Evolutionary conservation across 768 basidiomycete species (phyloP).

Genomic region (Russula sp.): DNA sequence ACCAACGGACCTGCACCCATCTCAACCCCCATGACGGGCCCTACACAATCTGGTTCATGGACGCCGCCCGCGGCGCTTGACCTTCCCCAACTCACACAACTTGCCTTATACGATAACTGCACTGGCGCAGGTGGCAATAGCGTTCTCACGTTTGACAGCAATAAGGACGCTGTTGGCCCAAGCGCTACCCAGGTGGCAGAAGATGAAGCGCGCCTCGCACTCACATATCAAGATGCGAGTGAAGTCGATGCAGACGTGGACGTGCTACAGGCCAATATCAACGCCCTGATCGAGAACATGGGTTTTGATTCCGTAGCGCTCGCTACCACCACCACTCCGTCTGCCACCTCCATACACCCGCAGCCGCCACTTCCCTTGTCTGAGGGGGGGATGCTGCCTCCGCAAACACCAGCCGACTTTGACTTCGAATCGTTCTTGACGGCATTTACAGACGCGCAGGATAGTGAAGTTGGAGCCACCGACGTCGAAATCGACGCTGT

Average conservation of each 20-base stretch:
- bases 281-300: slow-evolving; percentile 67
- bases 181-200: slow-evolving; percentile 38
- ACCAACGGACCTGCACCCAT: background rate
- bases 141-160: slow-evolving; percentile 35
- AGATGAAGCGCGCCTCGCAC: slow-evolving; percentile 46
- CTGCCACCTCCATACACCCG: slow-evolving; percentile 31
- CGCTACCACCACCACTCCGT: slow-evolving; percentile 11
- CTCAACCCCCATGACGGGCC: slow-evolving; percentile 10
- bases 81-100: slow-evolving; percentile 31
- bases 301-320: slow-evolving; percentile 55
- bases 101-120: slow-evolving; percentile 30
- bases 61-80: slow-evolving; percentile 29
- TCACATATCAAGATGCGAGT: slow-evolving; percentile 55
- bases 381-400: background rate
- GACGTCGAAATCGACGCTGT: slow-evolving; percentile 20
- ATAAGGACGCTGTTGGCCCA: slow-evolving; percentile 32
- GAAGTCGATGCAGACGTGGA: slow-evolving; percentile 75
- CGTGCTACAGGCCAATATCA: slow-evolving; percentile 62
- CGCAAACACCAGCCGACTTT: slow-evolving; percentile 19
- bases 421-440: slow-evolving; percentile 34
- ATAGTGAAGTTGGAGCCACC: slow-evolving; percentile 36
- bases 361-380: slow-evolving; percentile 29
- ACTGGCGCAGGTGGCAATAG: slow-evolving; percentile 2
- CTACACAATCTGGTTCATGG: slow-evolving; percentile 22
- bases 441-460: slow-evolving; percentile 37